A percentile compares a stretch with the other conserved stretches of the same genome.
These are phyloP conservation scores for Sugiyamaella floridensis DNA, from an alignment of 805 yeast species.

Conservation along the genomic window DNA sequence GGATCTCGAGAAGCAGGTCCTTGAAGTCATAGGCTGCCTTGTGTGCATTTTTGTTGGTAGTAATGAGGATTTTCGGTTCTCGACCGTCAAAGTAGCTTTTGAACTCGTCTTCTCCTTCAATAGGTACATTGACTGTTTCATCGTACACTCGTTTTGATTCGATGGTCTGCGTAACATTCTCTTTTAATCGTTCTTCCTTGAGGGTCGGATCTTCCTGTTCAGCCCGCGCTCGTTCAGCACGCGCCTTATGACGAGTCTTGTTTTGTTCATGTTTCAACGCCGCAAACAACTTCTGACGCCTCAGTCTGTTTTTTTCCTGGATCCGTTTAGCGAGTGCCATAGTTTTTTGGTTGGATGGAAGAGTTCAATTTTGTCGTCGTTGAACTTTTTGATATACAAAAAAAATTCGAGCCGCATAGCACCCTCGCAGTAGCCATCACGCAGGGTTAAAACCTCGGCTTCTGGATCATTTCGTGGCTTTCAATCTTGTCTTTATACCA, in stretches of 20 bases:
- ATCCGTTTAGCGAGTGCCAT: background rate
- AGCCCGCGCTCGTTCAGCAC: constrained; percentile 80
- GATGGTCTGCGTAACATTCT: constrained; percentile 73
- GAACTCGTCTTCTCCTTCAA: constrained; percentile 47
- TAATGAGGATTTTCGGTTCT: constrained; percentile 81
- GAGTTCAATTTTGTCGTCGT: background rate
- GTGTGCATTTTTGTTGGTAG: constrained; percentile 82
- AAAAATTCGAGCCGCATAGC: background rate
- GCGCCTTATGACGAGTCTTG: constrained; percentile 66
- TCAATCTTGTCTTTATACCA: too few relatives aligned
- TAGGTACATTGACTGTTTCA: constrained; percentile 56
- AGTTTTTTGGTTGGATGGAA: background rate
- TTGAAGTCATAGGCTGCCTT: constrained; percentile 88
- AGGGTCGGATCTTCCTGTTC: constrained; percentile 79
- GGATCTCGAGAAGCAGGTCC: constrained; percentile 70
- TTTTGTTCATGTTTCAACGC: constrained; percentile 66
- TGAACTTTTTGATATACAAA: background rate
- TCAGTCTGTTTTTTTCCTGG: constrained; percentile 50
- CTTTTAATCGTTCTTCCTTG: constrained; percentile 68
- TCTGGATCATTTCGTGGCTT: background rate
- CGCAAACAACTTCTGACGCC: constrained; percentile 71
- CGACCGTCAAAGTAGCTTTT: constrained; percentile 48
- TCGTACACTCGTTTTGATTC: constrained; percentile 81
- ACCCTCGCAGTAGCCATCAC: background rate
- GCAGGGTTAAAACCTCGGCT: background rate